Conservation (phyloP, 352 stramenopile genomes). For the Pythium scleroteichum region DNA sequence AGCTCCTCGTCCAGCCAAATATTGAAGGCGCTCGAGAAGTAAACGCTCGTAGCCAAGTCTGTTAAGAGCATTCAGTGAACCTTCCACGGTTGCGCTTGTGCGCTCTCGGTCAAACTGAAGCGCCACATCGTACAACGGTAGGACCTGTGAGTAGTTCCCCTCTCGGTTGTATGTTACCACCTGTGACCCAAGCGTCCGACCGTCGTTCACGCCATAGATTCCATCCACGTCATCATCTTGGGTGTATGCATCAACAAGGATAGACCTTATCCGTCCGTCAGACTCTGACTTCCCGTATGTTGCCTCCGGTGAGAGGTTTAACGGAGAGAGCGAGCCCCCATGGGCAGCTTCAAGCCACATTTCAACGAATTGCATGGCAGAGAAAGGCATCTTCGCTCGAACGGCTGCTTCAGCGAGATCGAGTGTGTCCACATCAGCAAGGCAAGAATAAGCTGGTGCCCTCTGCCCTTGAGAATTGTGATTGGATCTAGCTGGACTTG, state of each 20-base stretch:
- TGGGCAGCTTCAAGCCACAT: slow-evolving; percentile 78
- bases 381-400: slow-evolving; percentile 83
- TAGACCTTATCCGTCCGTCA: slow-evolving; percentile 34
- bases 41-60: slow-evolving; percentile 77
- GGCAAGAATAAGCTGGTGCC: slow-evolving; percentile 49
- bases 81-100: slow-evolving; percentile 31
- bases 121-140: slow-evolving; percentile 74
- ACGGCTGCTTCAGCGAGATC: slow-evolving; percentile 65
- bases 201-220: slow-evolving; percentile 82
- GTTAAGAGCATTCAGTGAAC: slow-evolving; percentile 60
- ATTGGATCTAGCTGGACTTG: background rate
- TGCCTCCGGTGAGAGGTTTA: slow-evolving; percentile 24
- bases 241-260: slow-evolving; percentile 67
- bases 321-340: slow-evolving; percentile 44
- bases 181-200: slow-evolving; percentile 63
- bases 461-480: slow-evolving; percentile 9
- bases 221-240: slow-evolving; percentile 68
- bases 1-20: slow-evolving; percentile 11
- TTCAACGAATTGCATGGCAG: slow-evolving; percentile 89
- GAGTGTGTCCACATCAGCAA: slow-evolving; percentile 65
- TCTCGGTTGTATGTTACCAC: slow-evolving; percentile 76
- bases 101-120: slow-evolving; percentile 43
- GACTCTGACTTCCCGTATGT: slow-evolving; percentile 25
- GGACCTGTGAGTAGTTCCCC: slow-evolving; percentile 49
- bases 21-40: slow-evolving; percentile 56